Base-by-base conservation (phyloP, 768 basidiomycete species). In the Leccinum longicurvipes region DNA sequence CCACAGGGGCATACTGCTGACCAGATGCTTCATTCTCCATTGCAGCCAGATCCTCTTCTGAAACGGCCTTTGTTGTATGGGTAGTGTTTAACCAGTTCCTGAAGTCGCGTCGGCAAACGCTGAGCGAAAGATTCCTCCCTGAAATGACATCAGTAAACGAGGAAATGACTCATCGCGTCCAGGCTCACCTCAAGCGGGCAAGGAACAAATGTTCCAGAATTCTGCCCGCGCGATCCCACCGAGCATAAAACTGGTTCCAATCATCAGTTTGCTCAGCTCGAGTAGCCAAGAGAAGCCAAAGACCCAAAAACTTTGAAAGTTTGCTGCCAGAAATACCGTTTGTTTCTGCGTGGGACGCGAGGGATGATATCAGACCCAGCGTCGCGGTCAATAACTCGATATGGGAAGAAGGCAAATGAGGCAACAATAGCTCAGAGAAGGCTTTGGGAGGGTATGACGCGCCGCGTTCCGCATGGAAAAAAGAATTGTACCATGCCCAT, bases 311-410 rank as follows among this genome's bases (percentile, higher is more conserved):
- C 68, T 85, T 89, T 28, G 85, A 82, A 8, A 91, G 76, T 64
- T 87, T 91, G 74, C 87, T 90, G 25, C 87, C 89, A 6, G 87
- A 89, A 2, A 83, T 83, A 49, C 89, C 79, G 63, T 87, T 91
- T 6, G 74, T 74, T 61, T 91, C 91, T 8, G 84, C 77, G 61
- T 87, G 87, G 4, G 87, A 79, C 0, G 90, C 87, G 6, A 92
- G 75, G 14, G 84, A 84, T 0, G 86, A 84, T 32, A 90, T 79
- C 8, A 89, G 69, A 50, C 83, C 80, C 4, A 92, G 73, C 0
- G 81, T 81, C 0, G 78, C 73, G 1, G 74, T 74, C 17, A 92
- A 74, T 15, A 91, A 71, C 50, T 85, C 81, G 0, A 79, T 60
- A 56, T 92, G 86, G 4, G 79, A 69, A 2, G 76, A 39, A 6